Evolutionary conservation across 2,329 filamentous ascomycete species (phyloP), one percentile per base, ranked within the genome.

Genomic region (Blastomyces parvus): DNA sequence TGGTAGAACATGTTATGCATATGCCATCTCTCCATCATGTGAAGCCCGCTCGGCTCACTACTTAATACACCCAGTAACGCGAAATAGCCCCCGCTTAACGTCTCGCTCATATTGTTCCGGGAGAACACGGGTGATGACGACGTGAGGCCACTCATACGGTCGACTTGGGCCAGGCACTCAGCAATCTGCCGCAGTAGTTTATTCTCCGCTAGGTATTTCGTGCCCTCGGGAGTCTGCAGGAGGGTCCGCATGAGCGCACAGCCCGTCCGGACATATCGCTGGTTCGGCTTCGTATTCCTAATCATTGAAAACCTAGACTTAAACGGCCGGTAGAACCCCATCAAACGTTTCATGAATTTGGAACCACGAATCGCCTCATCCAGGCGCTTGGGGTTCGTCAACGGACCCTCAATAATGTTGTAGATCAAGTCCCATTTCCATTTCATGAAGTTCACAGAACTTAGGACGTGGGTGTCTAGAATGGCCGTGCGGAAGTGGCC

Each of bases 1-100:
- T 97, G 94, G 73, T 99, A 99, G 82, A 97, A 95, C 91, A 99
- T 99, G 76, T 97, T 97, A 78, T 97, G 92, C 83, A 99, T 95
- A 69, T 91, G 90, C 93, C 94, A 97, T 69, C 91, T 83, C 74
- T 97, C 93, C 72, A 99, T 84, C 78, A 99, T 93, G 65, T 88
- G 86, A 30, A 97, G 82, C 0, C 94, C 94, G 69, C 88, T 90
- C 0, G 84, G 79, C 70, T 96, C 91, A 61, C 88, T 88, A 69
- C 89, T 97, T 64, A 99, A 78, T 13, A 90, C 87, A 8, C 94
- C 95, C 1, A 99, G 79, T 81, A 99, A 90, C 17, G 91, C 86
- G 74, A 99, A 96, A 74, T 99, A 99, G 13, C 95, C 95, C 19
- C 89, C 88, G 66, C 90, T 94, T 7, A 99, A 82, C 0, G 91